These are phyloP conservation scores for Vinca minor DNA, from an alignment of 257 asterid genomes.

Conservation along the genomic window DNA sequence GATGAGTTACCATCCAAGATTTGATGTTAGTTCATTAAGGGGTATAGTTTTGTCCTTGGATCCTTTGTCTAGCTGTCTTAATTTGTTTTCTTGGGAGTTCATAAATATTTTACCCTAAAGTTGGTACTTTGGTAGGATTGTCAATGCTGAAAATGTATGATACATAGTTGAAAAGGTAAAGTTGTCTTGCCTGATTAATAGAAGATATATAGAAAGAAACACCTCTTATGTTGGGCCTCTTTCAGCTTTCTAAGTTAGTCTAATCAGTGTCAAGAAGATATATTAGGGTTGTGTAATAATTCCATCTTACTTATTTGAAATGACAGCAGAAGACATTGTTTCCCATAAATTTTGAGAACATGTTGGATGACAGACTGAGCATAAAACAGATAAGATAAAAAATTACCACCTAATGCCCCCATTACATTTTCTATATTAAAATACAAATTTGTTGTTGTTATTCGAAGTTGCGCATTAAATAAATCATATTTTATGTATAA, in stretches of 20 bases:
- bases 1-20: too few relatives aligned
- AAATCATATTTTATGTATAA: too few relatives aligned
- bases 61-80: not conserved
- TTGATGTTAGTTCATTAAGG: not conserved
- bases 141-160: not conserved
- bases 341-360: not conserved
- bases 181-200: conserved; percentile 1
- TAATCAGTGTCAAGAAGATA: not conserved
- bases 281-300: not conserved
- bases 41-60: not conserved
- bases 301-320: not conserved
- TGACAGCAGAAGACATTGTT: not conserved
- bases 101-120: not conserved
- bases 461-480: too few relatives aligned
- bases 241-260: not conserved
- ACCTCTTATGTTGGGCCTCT: not conserved
- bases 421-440: too few relatives aligned
- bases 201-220: not conserved
- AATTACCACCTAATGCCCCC: too few relatives aligned
- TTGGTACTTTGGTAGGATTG: not conserved
- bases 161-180: not conserved
- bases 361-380: not conserved
- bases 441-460: too few relatives aligned
- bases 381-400: too few relatives aligned
- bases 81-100: conserved; percentile 3